These are phyloP conservation scores for Russula sp. DNA, from an alignment of 768 basidiomycete species.

Conservation along the genomic window DNA sequence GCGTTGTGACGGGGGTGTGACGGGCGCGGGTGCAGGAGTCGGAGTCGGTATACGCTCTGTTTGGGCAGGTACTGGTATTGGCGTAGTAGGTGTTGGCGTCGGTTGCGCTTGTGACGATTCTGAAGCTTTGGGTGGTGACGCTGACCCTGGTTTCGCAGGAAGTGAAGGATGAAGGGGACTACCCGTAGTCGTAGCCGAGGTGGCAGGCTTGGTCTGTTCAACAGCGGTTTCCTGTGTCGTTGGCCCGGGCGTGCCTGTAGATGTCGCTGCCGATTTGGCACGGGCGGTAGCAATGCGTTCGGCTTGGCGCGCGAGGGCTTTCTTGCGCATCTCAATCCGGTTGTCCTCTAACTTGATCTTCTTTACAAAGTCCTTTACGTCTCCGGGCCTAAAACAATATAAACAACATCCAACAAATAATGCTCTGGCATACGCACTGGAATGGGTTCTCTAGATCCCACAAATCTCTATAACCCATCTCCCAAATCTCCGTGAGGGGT, in stretches of 20 bases:
- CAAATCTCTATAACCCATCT: slow-evolving; percentile 69
- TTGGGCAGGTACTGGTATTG: slow-evolving; percentile 5
- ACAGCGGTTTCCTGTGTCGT: slow-evolving; percentile 30
- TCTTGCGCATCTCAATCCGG: slow-evolving; percentile 53
- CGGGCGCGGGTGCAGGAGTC: slow-evolving; percentile 13
- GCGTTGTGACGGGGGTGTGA: slow-evolving; percentile 27
- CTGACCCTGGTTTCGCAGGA: slow-evolving; percentile 63
- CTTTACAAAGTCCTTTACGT: slow-evolving; percentile 71
- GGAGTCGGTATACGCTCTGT: slow-evolving; percentile 10
- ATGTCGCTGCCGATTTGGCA: slow-evolving; percentile 42
- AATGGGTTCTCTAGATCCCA: slow-evolving; percentile 61
- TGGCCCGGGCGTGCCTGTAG: slow-evolving; percentile 24
- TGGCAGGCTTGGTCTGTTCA: slow-evolving; percentile 8
- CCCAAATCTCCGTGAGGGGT: slow-evolving; percentile 78
- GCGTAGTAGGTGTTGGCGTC: slow-evolving; percentile 15
- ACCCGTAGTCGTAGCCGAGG: slow-evolving; percentile 25
- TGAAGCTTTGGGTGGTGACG: slow-evolving; percentile 34
- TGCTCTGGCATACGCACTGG: slow-evolving; percentile 46
- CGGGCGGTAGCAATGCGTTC: slow-evolving; percentile 42
- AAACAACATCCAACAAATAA: neutral
- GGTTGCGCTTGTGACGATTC: slow-evolving; percentile 39
- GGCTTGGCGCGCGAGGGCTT: slow-evolving; percentile 40
- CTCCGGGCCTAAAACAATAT: slow-evolving; percentile 52
- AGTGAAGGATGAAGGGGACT: slow-evolving; percentile 30
- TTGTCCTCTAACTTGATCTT: slow-evolving; percentile 66